These are phyloP conservation scores for Cladophialophora chaetospira DNA, from an alignment of 2,329 filamentous ascomycete species.

Conservation along the genomic window DNA sequence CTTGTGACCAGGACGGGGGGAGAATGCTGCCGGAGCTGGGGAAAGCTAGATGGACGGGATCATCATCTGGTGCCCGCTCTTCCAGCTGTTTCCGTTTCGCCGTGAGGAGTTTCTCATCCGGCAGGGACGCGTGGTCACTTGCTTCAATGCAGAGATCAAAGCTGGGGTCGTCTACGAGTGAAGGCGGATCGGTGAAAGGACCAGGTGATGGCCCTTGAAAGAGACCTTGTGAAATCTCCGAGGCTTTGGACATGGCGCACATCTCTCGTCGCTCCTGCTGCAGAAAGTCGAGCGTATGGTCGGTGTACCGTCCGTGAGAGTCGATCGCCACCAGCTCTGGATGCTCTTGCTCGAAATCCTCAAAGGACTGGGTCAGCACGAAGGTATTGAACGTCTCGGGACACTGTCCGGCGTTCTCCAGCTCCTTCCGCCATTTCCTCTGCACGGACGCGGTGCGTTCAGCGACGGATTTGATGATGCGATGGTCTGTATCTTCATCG, in stretches of 20 bases:
- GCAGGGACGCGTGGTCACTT: conserved; percentile 77
- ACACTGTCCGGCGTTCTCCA: conserved; percentile 57
- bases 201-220: conserved; percentile 89
- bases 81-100: conserved; percentile 61
- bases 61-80: conserved; percentile 34
- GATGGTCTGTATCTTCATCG: conserved; percentile 63
- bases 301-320: conserved; percentile 69
- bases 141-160: conserved; percentile 89
- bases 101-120: conserved; percentile 67
- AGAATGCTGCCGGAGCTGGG: conserved; percentile 93
- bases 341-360: conserved; percentile 69
- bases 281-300: conserved; percentile 82
- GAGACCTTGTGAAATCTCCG: conserved; percentile 85
- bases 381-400: conserved; percentile 82
- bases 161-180: conserved; percentile 45
- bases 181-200: conserved; percentile 51
- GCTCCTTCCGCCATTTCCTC: conserved; percentile 68
- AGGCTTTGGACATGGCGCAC: conserved; percentile 87
- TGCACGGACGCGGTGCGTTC: conserved; percentile 73
- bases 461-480: conserved; percentile 66
- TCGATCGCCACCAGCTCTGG: conserved; percentile 74
- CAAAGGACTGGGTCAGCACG: conserved; percentile 60
- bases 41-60: conserved; percentile 70
- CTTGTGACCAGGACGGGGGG: conserved; percentile 78
- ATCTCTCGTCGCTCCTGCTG: conserved; percentile 88